Evolutionary conservation across 495 filamentous ascomycete species (phyloP).

Genomic region (Aspergillus avenaceus): DNA sequence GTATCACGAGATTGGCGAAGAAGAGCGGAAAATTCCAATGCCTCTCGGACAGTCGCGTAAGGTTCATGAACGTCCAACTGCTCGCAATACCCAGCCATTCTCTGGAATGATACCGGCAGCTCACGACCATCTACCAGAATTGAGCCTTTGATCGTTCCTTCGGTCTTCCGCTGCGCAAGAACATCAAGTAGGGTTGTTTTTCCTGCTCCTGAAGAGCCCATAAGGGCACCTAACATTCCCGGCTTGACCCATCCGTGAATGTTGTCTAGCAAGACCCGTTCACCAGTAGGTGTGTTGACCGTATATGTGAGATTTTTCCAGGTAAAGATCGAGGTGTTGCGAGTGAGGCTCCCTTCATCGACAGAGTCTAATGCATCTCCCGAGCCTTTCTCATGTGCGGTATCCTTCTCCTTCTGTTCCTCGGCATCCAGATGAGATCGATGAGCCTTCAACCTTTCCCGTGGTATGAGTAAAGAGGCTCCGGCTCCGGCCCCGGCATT

Average conservation of each 20-base stretch:
- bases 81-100: slow-evolving; percentile 56
- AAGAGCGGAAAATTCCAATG: slow-evolving; percentile 54
- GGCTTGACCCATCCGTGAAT: slow-evolving; percentile 91
- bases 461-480: slow-evolving; percentile 35
- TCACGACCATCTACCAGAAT: slow-evolving; percentile 79
- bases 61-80: slow-evolving; percentile 58
- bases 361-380: background rate
- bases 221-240: slow-evolving; percentile 67
- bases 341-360: slow-evolving; percentile 29
- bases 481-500: slow-evolving; percentile 27
- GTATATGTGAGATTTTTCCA: slow-evolving; percentile 59
- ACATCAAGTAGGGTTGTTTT: slow-evolving; percentile 57
- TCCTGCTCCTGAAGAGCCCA: slow-evolving; percentile 62
- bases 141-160: slow-evolving; percentile 83
- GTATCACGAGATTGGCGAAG: slow-evolving; percentile 50
- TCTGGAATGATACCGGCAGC: slow-evolving; percentile 76
- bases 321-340: slow-evolving; percentile 53
- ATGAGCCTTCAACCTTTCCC: slow-evolving; percentile 25
- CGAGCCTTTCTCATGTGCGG: slow-evolving; percentile 4
- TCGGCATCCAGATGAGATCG: slow-evolving; percentile 21
- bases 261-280: slow-evolving; percentile 59
- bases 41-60: slow-evolving; percentile 56
- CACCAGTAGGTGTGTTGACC: slow-evolving; percentile 38
- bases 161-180: slow-evolving; percentile 65
- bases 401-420: slow-evolving; percentile 26